phyloP scores from a whole-genome alignment of 2,329 filamentous ascomycete species.

The Sphaerulina musiva region DNA sequence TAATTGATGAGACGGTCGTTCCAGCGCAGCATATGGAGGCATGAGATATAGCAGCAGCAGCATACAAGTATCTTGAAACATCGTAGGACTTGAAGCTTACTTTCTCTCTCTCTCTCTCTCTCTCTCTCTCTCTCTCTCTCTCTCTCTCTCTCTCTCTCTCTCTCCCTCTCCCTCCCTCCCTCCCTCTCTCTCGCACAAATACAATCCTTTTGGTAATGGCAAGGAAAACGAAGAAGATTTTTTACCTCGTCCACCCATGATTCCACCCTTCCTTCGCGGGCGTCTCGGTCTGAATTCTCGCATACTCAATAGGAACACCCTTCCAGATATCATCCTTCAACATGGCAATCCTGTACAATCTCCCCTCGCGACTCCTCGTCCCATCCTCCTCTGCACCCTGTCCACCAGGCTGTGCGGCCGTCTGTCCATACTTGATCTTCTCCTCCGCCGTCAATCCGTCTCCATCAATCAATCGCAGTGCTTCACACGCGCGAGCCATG shows the following conservation, averaged over 20 bases:
- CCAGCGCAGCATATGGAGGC: too few species aligned
- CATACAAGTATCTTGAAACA: too few species aligned
- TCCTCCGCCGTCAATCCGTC: constrained; percentile 36
- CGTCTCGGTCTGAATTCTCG: constrained; percentile 73
- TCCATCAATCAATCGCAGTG: constrained; percentile 53
- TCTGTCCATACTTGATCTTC: constrained; percentile 19
- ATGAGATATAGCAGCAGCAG: too few species aligned
- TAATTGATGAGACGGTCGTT: too few species aligned
- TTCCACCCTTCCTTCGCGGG: constrained; percentile 81
- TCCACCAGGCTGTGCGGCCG: constrained; percentile 27
- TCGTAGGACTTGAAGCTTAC: too few species aligned
- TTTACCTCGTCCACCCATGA: constrained; percentile 71
- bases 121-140: too few species aligned
- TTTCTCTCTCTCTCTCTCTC: too few species aligned
- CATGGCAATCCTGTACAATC: constrained; percentile 81
- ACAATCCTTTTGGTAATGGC: too few species aligned
- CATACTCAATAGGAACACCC: constrained; percentile 86
- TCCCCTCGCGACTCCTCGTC: constrained; percentile 40
- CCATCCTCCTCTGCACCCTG: constrained; percentile 40
- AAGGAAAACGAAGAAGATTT: too few species aligned
- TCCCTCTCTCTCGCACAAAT: too few species aligned
- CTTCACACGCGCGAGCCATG: constrained; percentile 82
- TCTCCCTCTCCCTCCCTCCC: too few species aligned
- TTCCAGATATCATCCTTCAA: constrained; percentile 81
- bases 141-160: too few species aligned